Evolutionary conservation across 345 rosid species (phyloP), one percentile per base, ranked within the genome.

Genomic region (Melaleuca alternifolia): DNA sequence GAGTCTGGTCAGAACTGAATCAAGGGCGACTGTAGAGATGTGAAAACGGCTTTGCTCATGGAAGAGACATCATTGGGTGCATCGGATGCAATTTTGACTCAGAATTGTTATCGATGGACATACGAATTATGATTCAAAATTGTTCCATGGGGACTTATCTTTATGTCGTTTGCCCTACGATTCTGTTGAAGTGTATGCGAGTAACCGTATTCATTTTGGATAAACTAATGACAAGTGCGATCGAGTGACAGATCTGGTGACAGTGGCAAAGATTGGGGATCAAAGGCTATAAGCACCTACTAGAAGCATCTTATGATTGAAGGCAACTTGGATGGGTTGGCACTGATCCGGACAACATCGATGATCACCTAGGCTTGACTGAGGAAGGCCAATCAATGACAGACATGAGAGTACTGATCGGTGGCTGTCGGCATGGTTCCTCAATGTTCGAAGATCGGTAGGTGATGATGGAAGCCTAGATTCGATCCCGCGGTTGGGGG

Each of bases 391-490:
- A 3, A 59, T 59, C 65, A 12, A n/a, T 12, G 65, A 59, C 12
- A n/a, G 65, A n/a, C n/a, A 0, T 12, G 18, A 59, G 37, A 59
- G n/a, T n/a, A n/a, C 71, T n/a, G 71, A 59, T n/a, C 0, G 37
- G 0, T 6, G 1, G 18, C 71, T 59, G n/a, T 59, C 9, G 37
- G 37, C 33, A n/a, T 59, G 7, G 37, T 12, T 6, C 33, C 28
- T 28, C 41, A 30, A 62, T 62, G 76, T 20, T 62, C 4, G 76
- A 62, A 41, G 41, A 28, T 10, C 76, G 14, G 6, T 33, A 14
- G 41, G 21, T 14, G 3, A 41, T 7, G 76, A 30, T 57, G 9
- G 0, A n/a, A 61, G n/a, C 75, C 75, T 61, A 26, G 65, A 57
- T 57, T 26, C 1, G 26, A 57, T 4, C 41, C 41, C 41, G n/a